Evolutionary conservation across 257 asterid genomes (phyloP).

Genomic region (Solanum etuberosum): DNA sequence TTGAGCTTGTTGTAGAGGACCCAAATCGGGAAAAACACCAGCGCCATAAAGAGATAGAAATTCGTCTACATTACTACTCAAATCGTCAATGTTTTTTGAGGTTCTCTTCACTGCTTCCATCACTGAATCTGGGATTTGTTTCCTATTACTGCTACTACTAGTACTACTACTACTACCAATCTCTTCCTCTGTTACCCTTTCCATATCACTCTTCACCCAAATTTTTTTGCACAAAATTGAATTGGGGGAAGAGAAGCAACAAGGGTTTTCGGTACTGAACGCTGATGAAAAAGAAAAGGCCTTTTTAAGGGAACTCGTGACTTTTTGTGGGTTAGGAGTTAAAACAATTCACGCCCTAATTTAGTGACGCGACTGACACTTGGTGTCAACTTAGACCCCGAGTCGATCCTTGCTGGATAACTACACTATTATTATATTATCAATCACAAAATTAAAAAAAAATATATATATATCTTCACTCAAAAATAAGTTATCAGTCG

Average conservation of each 20-base stretch:
- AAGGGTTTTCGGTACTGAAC: neutral
- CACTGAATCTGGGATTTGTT: slow-evolving; percentile 56
- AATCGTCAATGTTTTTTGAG: slow-evolving; percentile 52
- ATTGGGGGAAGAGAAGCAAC: neutral
- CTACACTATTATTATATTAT: too few relatives aligned
- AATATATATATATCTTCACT: too few relatives aligned
- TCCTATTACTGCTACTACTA: slow-evolving; percentile 6
- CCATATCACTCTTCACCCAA: neutral
- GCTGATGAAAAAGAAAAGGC: neutral
- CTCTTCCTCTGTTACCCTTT: neutral
- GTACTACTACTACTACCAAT: slow-evolving; percentile 6
- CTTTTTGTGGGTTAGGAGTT: neutral
- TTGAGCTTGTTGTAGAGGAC: slow-evolving; percentile 76
- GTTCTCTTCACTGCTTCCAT: slow-evolving; percentile 73
- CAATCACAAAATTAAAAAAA: too few relatives aligned
- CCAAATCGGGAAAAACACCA: slow-evolving; percentile 59
- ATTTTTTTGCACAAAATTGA: neutral
- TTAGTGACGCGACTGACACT: too few relatives aligned
- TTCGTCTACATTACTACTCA: slow-evolving; percentile 50
- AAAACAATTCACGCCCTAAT: too few relatives aligned
- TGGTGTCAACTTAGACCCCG: too few relatives aligned
- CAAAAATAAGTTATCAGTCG: too few relatives aligned
- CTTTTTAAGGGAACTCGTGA: neutral
- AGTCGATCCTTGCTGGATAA: too few relatives aligned
- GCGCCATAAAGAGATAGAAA: slow-evolving; percentile 44